Evolutionary conservation across 1,284 basidiomycete species (phyloP).

Genomic region (Xerocomus amazonicus): DNA sequence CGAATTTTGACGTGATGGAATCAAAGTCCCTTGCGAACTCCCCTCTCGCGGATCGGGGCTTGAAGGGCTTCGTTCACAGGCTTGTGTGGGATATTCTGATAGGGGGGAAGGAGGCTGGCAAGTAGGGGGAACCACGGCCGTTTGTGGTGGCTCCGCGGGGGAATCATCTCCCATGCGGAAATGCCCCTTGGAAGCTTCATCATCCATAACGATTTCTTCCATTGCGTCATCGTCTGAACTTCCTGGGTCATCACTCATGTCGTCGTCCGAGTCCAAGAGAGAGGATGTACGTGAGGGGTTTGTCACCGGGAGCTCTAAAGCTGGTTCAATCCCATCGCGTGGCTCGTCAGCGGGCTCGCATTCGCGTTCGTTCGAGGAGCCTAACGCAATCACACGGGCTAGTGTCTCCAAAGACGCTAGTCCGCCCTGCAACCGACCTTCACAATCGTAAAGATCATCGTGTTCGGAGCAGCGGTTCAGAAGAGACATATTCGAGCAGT

Average conservation of each 20-base stretch:
- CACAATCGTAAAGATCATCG: conserved; percentile 71
- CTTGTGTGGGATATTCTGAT: conserved; percentile 29
- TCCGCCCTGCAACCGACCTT: conserved; percentile 81
- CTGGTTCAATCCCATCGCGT: conserved; percentile 60
- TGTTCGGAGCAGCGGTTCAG: conserved; percentile 78
- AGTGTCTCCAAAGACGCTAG: conserved; percentile 78
- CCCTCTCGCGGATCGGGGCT: conserved; percentile 35
- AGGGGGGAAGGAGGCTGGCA: conserved; percentile 27
- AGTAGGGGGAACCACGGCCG: conserved; percentile 29
- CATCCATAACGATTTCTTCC: conserved; percentile 74
- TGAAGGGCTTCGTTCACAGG: conserved; percentile 19
- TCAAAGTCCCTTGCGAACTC: conserved; percentile 37
- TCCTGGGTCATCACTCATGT: conserved; percentile 67
- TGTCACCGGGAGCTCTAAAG: conserved; percentile 72
- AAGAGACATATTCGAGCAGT: conserved; percentile 98
- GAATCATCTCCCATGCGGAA: conserved; percentile 16
- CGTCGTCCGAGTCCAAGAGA: conserved; percentile 68
- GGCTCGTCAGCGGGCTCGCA: conserved; percentile 54
- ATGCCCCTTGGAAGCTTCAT: conserved; percentile 44
- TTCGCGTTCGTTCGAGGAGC: conserved; percentile 52
- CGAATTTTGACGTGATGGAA: conserved; percentile 51
- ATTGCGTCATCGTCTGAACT: conserved; percentile 72
- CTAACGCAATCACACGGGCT: conserved; percentile 71
- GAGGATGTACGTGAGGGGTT: conserved; percentile 53
- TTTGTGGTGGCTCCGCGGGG: conserved; percentile 25